Conservation (phyloP, 345 rosid species). For the Psidium friedrichsthalianum region DNA sequence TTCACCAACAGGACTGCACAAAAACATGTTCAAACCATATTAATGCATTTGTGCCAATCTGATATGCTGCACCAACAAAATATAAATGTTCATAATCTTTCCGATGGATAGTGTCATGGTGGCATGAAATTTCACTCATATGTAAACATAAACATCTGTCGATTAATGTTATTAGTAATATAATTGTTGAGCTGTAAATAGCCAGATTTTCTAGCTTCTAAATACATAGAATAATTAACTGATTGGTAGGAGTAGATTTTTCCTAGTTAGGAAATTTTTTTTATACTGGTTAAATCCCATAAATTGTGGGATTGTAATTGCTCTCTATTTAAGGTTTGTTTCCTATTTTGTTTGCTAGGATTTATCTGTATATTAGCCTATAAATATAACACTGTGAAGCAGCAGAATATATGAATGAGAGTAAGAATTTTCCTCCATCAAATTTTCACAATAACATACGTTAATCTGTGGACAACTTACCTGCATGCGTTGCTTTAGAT, state of each 20-base stretch:
- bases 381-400: too few species aligned
- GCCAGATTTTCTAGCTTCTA: too few species aligned
- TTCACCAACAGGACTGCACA: conserved; percentile 91
- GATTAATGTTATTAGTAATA: neutral
- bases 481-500: neutral
- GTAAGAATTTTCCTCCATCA: too few species aligned
- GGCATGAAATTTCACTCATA: neutral
- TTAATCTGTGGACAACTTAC: neutral
- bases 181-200: neutral
- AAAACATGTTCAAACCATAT: neutral
- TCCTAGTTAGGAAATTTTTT: too few species aligned
- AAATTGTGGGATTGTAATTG: too few species aligned
- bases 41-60: neutral
- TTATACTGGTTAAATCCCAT: too few species aligned
- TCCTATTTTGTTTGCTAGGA: too few species aligned
- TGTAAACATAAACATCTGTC: neutral
- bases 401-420: too few species aligned
- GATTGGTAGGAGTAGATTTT: too few species aligned
- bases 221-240: too few species aligned
- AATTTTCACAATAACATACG: neutral
- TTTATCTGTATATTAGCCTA: too few species aligned
- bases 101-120: neutral
- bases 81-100: neutral
- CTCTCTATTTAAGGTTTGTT: too few species aligned
- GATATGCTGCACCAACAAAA: neutral